Conservation (phyloP, 2,329 filamentous ascomycete genomes). For the Exophiala aquamarina region DNA sequence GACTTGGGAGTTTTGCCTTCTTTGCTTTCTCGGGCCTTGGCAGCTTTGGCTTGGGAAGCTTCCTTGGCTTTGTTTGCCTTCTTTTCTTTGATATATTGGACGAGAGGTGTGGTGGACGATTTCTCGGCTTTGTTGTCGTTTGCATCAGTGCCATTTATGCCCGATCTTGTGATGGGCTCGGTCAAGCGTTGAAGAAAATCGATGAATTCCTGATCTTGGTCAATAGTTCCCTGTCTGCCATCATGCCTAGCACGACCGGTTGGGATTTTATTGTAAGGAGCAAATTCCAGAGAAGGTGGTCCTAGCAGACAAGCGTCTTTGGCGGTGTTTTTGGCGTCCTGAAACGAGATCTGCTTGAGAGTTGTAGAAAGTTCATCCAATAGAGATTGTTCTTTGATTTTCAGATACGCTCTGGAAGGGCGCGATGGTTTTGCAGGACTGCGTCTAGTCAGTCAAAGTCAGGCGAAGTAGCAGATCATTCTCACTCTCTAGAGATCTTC, state of each 20-base stretch:
- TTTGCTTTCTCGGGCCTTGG: conserved; percentile 63
- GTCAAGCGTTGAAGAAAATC: conserved; percentile 85
- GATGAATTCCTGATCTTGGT: conserved; percentile 95
- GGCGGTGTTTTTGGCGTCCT: conserved; percentile 77
- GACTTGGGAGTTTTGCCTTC: conserved; percentile 54
- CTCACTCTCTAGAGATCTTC: conserved; percentile 82
- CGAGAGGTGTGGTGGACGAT: conserved; percentile 79
- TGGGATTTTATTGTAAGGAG: conserved; percentile 80
- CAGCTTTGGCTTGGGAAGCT: conserved; percentile 28
- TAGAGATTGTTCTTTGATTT: conserved; percentile 70
- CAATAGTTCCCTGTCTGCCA: conserved; percentile 87
- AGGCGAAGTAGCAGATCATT: conserved; percentile 17
- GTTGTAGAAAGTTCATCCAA: conserved; percentile 67
- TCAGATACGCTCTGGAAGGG: conserved; percentile 78
- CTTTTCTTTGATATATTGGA: conserved; percentile 88
- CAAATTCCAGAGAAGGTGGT: conserved; percentile 76
- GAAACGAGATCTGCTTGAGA: conserved; percentile 69
- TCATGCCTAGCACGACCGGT: conserved; percentile 73
- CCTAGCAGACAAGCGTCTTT: conserved; percentile 72
- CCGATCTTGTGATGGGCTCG: conserved; percentile 63
- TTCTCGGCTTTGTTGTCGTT: conserved; percentile 59
- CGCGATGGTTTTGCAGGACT: conserved; percentile 83
- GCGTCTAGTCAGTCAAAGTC: conserved; percentile 20
- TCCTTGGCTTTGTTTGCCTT: conserved; percentile 71
- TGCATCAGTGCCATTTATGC: conserved; percentile 50